These are phyloP conservation scores for Sordariomycetes sp. DNA, from an alignment of 2,329 filamentous ascomycete species.

Conservation along the genomic window DNA sequence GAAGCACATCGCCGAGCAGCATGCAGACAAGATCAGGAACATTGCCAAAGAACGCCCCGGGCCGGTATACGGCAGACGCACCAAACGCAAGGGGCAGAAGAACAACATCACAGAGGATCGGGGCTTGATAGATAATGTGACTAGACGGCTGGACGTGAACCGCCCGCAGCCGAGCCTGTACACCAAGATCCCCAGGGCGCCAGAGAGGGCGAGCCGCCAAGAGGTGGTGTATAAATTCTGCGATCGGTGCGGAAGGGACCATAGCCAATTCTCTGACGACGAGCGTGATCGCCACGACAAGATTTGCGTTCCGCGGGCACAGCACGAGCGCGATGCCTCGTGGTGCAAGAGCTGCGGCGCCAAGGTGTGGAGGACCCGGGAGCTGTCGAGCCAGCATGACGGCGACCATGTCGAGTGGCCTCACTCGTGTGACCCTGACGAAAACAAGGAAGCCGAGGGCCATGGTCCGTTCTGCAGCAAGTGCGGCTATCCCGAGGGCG, in stretches of 20 bases:
- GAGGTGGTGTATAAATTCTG: slow-evolving; percentile 12
- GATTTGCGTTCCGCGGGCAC: slow-evolving; percentile 10
- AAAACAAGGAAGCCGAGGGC: neutral
- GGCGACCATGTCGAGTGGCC: slow-evolving; percentile 6
- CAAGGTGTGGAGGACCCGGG: slow-evolving; percentile 5
- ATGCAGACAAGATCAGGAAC: slow-evolving; percentile 3
- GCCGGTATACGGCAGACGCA: neutral
- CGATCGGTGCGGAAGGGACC: slow-evolving; percentile 14
- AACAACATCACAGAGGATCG: too few relatives aligned
- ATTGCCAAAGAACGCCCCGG: neutral
- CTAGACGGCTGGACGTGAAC: neutral
- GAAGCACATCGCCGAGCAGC: slow-evolving; percentile 14
- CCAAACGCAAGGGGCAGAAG: too few relatives aligned
- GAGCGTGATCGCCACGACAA: slow-evolving; percentile 13
- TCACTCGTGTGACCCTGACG: slow-evolving; percentile 9
- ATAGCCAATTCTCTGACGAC: slow-evolving; percentile 6
- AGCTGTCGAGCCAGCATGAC: slow-evolving; percentile 4
- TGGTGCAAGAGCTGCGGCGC: slow-evolving; percentile 12
- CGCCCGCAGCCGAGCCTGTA: neutral
- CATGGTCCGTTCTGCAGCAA: slow-evolving; percentile 6
- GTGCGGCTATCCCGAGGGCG: slow-evolving; percentile 8
- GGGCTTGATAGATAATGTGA: too few relatives aligned
- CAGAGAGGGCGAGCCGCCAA: slow-evolving; percentile 5
- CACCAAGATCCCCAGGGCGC: neutral
- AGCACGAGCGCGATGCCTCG: slow-evolving; percentile 5